phyloP scores from a whole-genome alignment of 768 basidiomycete species.

The Dendrothele bispora region DNA sequence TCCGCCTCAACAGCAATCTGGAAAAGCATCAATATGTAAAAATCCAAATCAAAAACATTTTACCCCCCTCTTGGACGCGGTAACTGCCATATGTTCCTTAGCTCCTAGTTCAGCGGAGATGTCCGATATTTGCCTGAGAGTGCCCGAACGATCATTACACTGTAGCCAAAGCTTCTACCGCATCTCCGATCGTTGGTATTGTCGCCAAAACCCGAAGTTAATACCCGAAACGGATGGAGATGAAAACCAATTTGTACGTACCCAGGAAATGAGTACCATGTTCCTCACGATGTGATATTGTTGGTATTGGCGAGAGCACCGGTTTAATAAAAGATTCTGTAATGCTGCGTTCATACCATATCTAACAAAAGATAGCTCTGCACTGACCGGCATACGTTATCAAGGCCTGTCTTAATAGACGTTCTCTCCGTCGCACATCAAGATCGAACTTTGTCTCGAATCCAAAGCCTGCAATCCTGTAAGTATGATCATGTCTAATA shows the following conservation, averaged over 20 bases:
- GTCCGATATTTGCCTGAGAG: constrained; percentile 65
- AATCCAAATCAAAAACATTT: no score
- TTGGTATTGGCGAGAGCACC: constrained; percentile 67
- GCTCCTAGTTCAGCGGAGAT: constrained; percentile 70
- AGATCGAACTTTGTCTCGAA: constrained; percentile 60
- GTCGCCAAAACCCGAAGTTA: constrained; percentile 57
- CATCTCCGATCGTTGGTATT: constrained; percentile 74
- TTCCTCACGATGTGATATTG: constrained; percentile 58
- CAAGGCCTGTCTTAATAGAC: constrained; percentile 58
- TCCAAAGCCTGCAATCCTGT: constrained; percentile 42
- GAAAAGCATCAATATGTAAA: no score
- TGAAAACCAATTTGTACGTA: constrained; percentile 29
- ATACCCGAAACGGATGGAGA: no score
- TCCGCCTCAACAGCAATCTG: constrained; percentile 56
- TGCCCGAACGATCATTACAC: constrained; percentile 57
- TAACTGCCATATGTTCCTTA: constrained; percentile 69
- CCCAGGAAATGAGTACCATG: constrained; percentile 57
- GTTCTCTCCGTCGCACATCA: constrained; percentile 53
- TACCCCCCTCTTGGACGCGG: constrained; percentile 67
- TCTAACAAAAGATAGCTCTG: constrained; percentile 69
- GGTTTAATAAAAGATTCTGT: constrained; percentile 73
- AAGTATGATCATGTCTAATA: not conserved
- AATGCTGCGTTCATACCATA: not conserved
- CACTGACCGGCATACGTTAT: constrained; percentile 69
- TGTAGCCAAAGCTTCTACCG: constrained; percentile 66